Percentiles rank a stretch among this genome's conserved stretches.
Conservation (phyloP, 1,139 yeast species). For the Lodderomyces theae region DNA sequence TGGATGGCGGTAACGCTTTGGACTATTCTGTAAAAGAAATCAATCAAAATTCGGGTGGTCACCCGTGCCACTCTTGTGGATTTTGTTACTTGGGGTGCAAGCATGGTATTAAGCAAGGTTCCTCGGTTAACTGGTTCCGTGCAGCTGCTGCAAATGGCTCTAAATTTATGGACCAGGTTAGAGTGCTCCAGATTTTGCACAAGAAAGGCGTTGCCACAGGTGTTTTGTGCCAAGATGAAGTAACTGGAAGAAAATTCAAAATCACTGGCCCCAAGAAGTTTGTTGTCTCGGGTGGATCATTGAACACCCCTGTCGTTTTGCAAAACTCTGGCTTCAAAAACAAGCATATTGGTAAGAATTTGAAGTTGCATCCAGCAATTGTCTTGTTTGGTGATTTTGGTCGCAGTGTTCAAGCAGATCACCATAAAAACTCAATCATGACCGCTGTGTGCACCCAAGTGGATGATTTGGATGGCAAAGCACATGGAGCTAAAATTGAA, state of each 20-base stretch:
- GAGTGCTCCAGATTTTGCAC: slow-evolving; percentile 41
- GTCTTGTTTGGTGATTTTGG: slow-evolving; percentile 45
- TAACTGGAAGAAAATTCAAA: slow-evolving; percentile 28
- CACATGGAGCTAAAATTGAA: slow-evolving; percentile 58
- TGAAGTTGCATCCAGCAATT: slow-evolving; percentile 54
- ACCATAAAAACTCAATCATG: slow-evolving; percentile 47
- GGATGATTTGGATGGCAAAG: slow-evolving; percentile 54
- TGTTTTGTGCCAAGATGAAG: slow-evolving; percentile 32
- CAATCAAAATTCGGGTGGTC: slow-evolving; percentile 53
- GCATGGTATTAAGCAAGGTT: slow-evolving; percentile 55
- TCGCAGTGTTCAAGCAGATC: slow-evolving; percentile 30
- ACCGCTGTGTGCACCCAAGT: slow-evolving; percentile 50
- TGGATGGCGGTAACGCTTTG: slow-evolving; percentile 47
- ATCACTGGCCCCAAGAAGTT: slow-evolving; percentile 49
- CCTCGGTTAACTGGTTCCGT: slow-evolving; percentile 51
- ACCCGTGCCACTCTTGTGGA: slow-evolving; percentile 48
- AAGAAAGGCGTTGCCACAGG: slow-evolving; percentile 47
- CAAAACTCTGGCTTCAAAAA: slow-evolving; percentile 53
- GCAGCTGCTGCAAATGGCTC: slow-evolving; percentile 50
- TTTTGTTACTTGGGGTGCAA: slow-evolving; percentile 54
- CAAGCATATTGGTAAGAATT: slow-evolving; percentile 51
- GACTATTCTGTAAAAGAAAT: slow-evolving; percentile 44
- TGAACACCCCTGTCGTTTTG: slow-evolving; percentile 51
- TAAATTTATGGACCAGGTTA: slow-evolving; percentile 47
- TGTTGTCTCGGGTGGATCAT: slow-evolving; percentile 51